Evolutionary conservation across 306 rosid genomes (phyloP).

Genomic region (Medicago arabica): DNA sequence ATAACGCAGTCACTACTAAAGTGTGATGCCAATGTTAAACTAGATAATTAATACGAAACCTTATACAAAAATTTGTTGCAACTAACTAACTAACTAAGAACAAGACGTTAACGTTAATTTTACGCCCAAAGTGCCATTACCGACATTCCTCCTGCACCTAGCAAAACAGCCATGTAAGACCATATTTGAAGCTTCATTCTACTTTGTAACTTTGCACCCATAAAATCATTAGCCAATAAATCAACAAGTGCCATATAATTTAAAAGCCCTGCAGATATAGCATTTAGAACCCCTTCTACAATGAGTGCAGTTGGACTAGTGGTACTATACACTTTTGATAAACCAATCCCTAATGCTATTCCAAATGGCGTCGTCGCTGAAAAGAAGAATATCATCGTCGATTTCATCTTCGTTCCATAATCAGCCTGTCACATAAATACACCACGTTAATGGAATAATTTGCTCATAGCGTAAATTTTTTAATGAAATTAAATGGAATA

Average conservation of each 20-base stretch:
- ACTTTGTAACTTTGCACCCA: constrained; percentile 64
- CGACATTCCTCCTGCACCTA: constrained; percentile 74
- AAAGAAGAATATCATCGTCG: constrained; percentile 63
- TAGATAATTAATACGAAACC: not conserved
- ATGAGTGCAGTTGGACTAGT: constrained; percentile 59
- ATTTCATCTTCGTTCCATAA: constrained; percentile 54
- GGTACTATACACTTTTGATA: constrained; percentile 60
- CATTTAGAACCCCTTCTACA: constrained; percentile 69
- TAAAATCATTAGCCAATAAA: constrained; percentile 60
- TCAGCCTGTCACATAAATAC: constrained; percentile 50
- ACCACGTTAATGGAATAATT: not conserved
- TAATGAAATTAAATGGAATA: too few species aligned
- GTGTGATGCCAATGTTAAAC: not conserved
- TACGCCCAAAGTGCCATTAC: constrained; percentile 81
- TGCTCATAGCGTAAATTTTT: too few species aligned
- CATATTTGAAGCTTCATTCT: constrained; percentile 53
- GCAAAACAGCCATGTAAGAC: constrained; percentile 57
- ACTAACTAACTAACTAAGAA: not conserved
- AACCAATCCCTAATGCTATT: constrained; percentile 60
- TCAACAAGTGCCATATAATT: constrained; percentile 76
- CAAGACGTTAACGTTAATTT: not conserved
- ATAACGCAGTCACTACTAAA: not conserved
- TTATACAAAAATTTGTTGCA: not conserved
- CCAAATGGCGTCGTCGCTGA: constrained; percentile 74
- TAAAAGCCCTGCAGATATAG: constrained; percentile 68